These are phyloP conservation scores for Ophiostoma pallidulum DNA, from an alignment of 2,329 filamentous ascomycete species.

Conservation along the genomic window DNA sequence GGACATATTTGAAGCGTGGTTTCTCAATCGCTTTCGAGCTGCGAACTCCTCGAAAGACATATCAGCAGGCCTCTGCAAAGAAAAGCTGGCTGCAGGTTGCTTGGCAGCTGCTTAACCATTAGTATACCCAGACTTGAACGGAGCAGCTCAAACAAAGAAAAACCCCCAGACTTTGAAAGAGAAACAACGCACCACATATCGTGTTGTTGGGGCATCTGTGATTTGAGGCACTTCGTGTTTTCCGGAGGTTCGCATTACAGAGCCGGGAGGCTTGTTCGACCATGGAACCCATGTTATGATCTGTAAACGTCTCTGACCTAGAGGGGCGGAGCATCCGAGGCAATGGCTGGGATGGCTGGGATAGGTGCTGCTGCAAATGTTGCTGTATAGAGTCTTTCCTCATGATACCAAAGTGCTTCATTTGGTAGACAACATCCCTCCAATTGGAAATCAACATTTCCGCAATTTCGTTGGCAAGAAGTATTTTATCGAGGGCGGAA, in stretches of 20 bases:
- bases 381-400: conserved; percentile 12
- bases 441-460: conserved; percentile 60
- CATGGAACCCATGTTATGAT: conserved; percentile 1
- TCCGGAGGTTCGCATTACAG: conserved; percentile 4
- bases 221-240: conserved; percentile 14
- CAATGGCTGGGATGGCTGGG: background rate
- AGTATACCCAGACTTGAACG: too few species aligned
- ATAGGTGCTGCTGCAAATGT: background rate
- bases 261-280: background rate
- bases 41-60: conserved; percentile 12
- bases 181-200: background rate
- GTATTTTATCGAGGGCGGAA: conserved; percentile 42
- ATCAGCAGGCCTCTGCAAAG: conserved; percentile 4
- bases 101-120: too few species aligned
- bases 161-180: too few species aligned
- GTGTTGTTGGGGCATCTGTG: background rate
- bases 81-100: background rate
- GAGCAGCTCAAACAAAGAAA: too few species aligned
- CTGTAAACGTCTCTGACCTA: conserved; percentile 14
- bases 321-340: conserved; percentile 11
- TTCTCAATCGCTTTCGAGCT: conserved; percentile 7
- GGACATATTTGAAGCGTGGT: conserved; percentile 8
- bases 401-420: conserved; percentile 38
- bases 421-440: conserved; percentile 53
- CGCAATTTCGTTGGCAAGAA: conserved; percentile 47